Base-by-base conservation (phyloP, 768 basidiomycete genomes). In the Termitomyces sp. region DNA sequence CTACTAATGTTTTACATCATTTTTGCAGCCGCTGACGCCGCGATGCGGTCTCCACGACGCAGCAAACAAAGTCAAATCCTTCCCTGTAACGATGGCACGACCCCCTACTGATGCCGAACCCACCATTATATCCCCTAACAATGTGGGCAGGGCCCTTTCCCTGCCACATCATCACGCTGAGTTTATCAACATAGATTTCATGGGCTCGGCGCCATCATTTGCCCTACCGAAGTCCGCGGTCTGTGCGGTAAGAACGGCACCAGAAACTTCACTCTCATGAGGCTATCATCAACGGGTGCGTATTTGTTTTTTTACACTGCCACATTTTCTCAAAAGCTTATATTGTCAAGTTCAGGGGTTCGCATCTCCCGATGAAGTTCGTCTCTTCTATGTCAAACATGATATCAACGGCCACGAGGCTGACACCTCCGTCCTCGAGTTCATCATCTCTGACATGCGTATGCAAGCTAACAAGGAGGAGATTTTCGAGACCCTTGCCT, bases 371-470 rank as follows among this genome's bases (percentile, higher is more conserved):
- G 91, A 95, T 52, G 89, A 94, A 69, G 95, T 98, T 70, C 93
- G 95, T 72, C 97, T 95, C 60, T 98, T 96, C 86, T 98, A 97
- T 76, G 95, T 98, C 70, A 94, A 96, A 81, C 95, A 98, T 80
- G 95, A 98, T 71, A 97, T 98, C 63, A 95, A 98, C 67, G 95
- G 95, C 48, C 89, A 84, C 69, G 95, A 97, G 73, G 95, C 84
- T 59, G 90, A 91, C 17, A 97, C 89, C 53, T 87, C 93, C 43
- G 89, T 97, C 58, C 81, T 94, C 56, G 76, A 91, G 72, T 97
- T 94, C 78, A 94, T 97, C 63, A 68, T 92, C 60, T 68, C 75
- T 57, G 95, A 97, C 76, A 85, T 84, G 69, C 94, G 95, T 67
- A 80, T 97, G 65, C 79, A 81, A 47, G 91, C 83, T 19, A 58